Evolutionary conservation across 2,329 filamentous ascomycete genomes (phyloP).

Genomic region (Trichoderma lentiforme): DNA sequence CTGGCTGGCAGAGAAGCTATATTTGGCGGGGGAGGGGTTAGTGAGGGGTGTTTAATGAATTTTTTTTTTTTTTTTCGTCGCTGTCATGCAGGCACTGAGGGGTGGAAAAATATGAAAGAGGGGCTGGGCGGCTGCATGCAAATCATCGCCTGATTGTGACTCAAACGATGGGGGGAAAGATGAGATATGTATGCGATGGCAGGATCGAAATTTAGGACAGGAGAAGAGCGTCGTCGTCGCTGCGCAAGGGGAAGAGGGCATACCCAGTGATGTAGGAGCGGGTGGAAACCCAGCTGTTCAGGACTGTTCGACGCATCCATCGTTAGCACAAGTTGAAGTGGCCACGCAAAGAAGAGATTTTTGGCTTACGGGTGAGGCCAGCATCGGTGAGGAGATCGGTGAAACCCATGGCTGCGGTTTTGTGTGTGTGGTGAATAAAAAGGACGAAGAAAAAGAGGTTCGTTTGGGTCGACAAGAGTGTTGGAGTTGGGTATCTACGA

Average conservation of each 20-base stretch:
- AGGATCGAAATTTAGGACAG: not conserved
- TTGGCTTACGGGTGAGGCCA: slow-evolving; percentile 43
- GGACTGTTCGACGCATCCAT: slow-evolving; percentile 41
- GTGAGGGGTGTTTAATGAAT: slow-evolving; percentile 1
- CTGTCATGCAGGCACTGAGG: slow-evolving; percentile 9
- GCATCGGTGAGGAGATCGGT: slow-evolving; percentile 61
- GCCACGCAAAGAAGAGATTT: not conserved
- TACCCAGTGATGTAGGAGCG: slow-evolving; percentile 80
- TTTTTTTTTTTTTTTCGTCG: slow-evolving; percentile 1
- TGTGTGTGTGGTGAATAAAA: slow-evolving; percentile 4
- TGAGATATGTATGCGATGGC: not conserved
- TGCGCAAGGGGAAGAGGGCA: slow-evolving; percentile 30
- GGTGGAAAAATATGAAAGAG: slow-evolving; percentile 16
- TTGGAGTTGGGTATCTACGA: slow-evolving; percentile 19
- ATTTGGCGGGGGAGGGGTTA: slow-evolving; percentile 14
- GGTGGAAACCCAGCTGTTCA: slow-evolving; percentile 67
- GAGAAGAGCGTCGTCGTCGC: not conserved
- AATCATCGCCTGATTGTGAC: not conserved
- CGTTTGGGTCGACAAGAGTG: not conserved
- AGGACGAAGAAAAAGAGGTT: not conserved
- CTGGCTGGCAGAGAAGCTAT: slow-evolving; percentile 69
- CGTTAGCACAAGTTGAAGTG: slow-evolving; percentile 10
- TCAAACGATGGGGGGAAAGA: not conserved
- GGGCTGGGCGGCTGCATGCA: slow-evolving; percentile 12
- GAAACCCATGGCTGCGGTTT: slow-evolving; percentile 55